A percentile compares a stretch with the other conserved stretches of the same genome.
Evolutionary conservation across 1,284 basidiomycete species (phyloP).

Genomic region (Austroboletus novae-zelandiae): DNA sequence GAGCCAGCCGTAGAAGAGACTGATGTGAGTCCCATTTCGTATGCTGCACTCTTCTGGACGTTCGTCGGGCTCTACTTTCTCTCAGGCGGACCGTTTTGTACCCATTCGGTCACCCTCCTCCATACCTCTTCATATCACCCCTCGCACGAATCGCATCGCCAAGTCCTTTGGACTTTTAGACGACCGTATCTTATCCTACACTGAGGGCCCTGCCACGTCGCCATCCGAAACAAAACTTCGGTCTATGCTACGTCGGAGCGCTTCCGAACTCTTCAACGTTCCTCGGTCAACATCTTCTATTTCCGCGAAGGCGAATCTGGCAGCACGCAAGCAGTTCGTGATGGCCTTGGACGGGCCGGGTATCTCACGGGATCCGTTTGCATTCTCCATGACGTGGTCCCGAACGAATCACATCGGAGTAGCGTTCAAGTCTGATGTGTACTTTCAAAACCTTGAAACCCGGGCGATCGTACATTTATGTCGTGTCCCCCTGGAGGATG

Average conservation of each 20-base stretch:
- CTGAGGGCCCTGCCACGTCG: slow-evolving; percentile 30
- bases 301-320: slow-evolving; percentile 44
- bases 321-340: slow-evolving; percentile 43
- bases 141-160: slow-evolving; percentile 48
- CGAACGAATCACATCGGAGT: slow-evolving; percentile 45
- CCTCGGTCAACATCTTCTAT: slow-evolving; percentile 34
- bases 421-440: slow-evolving; percentile 46
- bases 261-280: slow-evolving; percentile 38
- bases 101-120: slow-evolving; percentile 36
- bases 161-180: slow-evolving; percentile 45
- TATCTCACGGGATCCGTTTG: slow-evolving; percentile 44
- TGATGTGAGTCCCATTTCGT: slow-evolving; percentile 23
- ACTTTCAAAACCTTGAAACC: slow-evolving; percentile 48
- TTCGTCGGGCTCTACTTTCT: slow-evolving; percentile 1
- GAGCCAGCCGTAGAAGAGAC: slow-evolving; percentile 29
- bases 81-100: slow-evolving; percentile 48
- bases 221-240: slow-evolving; percentile 34
- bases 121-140: slow-evolving; percentile 44
- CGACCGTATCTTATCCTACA: slow-evolving; percentile 43
- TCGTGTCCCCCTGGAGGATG: slow-evolving; percentile 25
- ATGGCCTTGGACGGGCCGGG: slow-evolving; percentile 51
- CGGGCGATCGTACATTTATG: slow-evolving; percentile 44
- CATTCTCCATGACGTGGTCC: slow-evolving; percentile 49
- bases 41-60: neutral
- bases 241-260: slow-evolving; percentile 37